Evolutionary conservation across 129 eudicot species (phyloP).

Genomic region (Dittrichia graveolens): DNA sequence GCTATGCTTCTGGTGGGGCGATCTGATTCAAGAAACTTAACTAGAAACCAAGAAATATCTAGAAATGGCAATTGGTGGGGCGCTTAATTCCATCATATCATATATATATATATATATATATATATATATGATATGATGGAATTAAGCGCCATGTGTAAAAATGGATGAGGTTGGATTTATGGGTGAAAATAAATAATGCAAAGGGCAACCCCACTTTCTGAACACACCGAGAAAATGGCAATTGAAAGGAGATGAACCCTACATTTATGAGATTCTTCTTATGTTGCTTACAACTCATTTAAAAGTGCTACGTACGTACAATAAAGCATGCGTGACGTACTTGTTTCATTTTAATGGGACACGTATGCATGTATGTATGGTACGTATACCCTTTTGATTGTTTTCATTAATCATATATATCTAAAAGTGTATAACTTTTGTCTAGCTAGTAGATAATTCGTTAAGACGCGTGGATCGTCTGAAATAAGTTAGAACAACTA

Average conservation of each 20-base stretch:
- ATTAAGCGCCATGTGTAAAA: conserved; percentile 3
- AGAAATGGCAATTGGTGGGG: not conserved
- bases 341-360: conserved; percentile 12
- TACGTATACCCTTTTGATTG: not conserved
- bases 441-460: no score
- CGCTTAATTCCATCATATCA: no score
- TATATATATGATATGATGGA: no score
- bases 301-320: not conserved
- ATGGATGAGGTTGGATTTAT: not conserved
- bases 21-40: not conserved
- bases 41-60: conserved; percentile 11
- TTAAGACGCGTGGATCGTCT: no score
- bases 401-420: not conserved
- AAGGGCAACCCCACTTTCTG: conserved; percentile 33
- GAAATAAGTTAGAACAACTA: no score
- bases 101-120: no score
- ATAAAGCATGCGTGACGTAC: conserved; percentile 28
- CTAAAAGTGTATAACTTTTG: not conserved
- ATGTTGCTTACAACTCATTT: conserved; percentile 15
- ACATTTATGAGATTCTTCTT: conserved; percentile 25
- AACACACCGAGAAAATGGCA: conserved; percentile 1
- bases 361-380: not conserved
- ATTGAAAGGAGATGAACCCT: conserved; percentile 27
- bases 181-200: conserved; percentile 32
- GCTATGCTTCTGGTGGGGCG: conserved; percentile 17